These are phyloP conservation scores for Metschnikowia dekortorum DNA, from an alignment of 805 yeast genomes.

Conservation along the genomic window DNA sequence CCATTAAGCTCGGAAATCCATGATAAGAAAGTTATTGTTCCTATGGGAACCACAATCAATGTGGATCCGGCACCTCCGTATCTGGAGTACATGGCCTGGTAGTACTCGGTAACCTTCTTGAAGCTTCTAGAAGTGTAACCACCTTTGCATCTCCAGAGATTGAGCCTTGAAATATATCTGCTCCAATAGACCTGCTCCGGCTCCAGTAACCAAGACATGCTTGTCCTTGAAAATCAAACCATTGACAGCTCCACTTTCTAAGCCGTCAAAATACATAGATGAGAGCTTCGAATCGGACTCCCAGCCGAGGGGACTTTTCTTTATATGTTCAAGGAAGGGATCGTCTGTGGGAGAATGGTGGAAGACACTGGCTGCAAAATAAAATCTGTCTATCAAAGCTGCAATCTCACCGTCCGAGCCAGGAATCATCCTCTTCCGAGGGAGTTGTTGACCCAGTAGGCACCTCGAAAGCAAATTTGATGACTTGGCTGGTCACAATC, in stretches of 20 bases:
- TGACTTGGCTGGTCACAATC: conserved; percentile 62
- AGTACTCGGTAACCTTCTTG: conserved; percentile 89
- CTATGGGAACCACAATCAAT: conserved; percentile 81
- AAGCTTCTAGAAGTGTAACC: conserved; percentile 97
- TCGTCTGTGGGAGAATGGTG: conserved; percentile 71
- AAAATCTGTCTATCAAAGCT: conserved; percentile 65
- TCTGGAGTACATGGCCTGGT: conserved; percentile 88
- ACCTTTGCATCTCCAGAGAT: conserved; percentile 96
- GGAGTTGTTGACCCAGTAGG: conserved; percentile 43
- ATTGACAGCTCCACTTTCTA: conserved; percentile 90
- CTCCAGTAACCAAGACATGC: conserved; percentile 92
- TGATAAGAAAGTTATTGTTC: too few relatives aligned
- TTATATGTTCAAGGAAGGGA: conserved; percentile 93
- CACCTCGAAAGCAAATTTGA: conserved; percentile 46
- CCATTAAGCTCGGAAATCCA: too few relatives aligned
- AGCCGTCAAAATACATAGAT: conserved; percentile 75
- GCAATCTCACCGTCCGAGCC: conserved; percentile 73
- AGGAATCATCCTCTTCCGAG: conserved; percentile 30
- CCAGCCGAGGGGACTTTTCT: conserved; percentile 76
- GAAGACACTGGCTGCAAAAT: conserved; percentile 72
- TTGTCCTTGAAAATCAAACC: conserved; percentile 89
- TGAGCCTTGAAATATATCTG: conserved; percentile 91
- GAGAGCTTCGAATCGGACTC: conserved; percentile 76
- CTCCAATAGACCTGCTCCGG: conserved; percentile 98
- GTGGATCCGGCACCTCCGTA: conserved; percentile 91